Base-by-base conservation (phyloP, 2,329 filamentous ascomycete species). In the Paecilomyces niveus region DNA sequence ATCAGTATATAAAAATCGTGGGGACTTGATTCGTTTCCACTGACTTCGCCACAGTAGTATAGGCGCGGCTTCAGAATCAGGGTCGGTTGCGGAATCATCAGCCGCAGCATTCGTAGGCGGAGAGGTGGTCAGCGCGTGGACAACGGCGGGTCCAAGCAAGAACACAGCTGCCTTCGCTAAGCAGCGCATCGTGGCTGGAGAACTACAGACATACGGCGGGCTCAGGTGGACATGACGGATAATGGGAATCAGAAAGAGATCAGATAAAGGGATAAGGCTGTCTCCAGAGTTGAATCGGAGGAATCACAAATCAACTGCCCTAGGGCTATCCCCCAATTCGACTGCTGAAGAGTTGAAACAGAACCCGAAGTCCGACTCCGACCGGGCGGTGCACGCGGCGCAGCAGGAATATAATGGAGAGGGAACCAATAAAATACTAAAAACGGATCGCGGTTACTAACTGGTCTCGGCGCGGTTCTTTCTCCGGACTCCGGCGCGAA, bases 381-480 rank as follows among this genome's bases (percentile, higher is more conserved):
- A 55, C 35, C 29, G 54, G 54, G 31, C 54, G 29, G 31, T 55
- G 50, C 50, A 52, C 50, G 50, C 22, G 50, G 50, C 50, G 50
- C 50, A 52, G 50, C 50, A 52, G 18, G 50, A 29, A 29, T 29
- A 29, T 29, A 2, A 29, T 29, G 26, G 26, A 29, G 24, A 26
- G 26, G 26, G 26, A 29, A 7, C 26, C 26, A 29, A 29, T 29
- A 2, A 29, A 29, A 2, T 29, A 29, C 26, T 29, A 5, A 3
- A 26, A 26, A 26, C 24, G 3, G 24, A 26, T 5, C 3, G 24
- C 24, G 3, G 24, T 26, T 26, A 29, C 4, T 7, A 29, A 29
- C 51, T 29, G 35, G 59, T 59, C 57, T 66, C 64, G 64, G 64
- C 57, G 54, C 51, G 64, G 64, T 53, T 58, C 57, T 65, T 64